A percentile compares a stretch with the other conserved stretches of the same genome.
phyloP scores from a whole-genome alignment of 1,284 basidiomycete genomes.

The Ceratobasidium sp. region DNA sequence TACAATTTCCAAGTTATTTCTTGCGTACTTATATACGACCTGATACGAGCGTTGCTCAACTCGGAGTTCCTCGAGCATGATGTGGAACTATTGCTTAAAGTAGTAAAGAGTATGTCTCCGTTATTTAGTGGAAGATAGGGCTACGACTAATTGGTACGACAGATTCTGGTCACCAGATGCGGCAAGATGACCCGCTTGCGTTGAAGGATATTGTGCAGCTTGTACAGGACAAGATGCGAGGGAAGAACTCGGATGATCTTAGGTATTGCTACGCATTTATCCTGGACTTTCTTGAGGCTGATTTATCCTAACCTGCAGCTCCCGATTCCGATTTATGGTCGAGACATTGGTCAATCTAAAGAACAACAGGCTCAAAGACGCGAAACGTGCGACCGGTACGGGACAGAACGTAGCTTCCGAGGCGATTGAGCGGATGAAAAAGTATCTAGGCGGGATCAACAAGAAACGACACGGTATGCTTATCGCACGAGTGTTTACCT shows the following conservation, averaged over 20 bases:
- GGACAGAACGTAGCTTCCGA: conserved; percentile 73
- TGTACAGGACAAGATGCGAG: conserved; percentile 80
- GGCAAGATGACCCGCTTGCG: conserved; percentile 70
- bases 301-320: conserved; percentile 62
- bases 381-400: conserved; percentile 57
- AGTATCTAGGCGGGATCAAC: conserved; percentile 78
- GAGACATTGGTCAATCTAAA: conserved; percentile 91
- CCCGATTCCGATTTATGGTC: conserved; percentile 90
- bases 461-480: conserved; percentile 80
- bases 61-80: conserved; percentile 78
- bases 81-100: conserved; percentile 89
- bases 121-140: not conserved
- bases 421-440: conserved; percentile 85
- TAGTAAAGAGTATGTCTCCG: conserved; percentile 78
- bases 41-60: conserved; percentile 84
- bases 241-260: conserved; percentile 65
- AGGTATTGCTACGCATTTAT: conserved; percentile 63
- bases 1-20: conserved; percentile 97
- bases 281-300: not conserved
- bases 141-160: not conserved
- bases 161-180: conserved; percentile 89
- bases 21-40: conserved; percentile 88
- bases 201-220: conserved; percentile 67
- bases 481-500: conserved; percentile 10
- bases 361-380: conserved; percentile 75